Evolutionary conservation across 2,329 filamentous ascomycete genomes (phyloP).

Genomic region (Fusarium irregulare): DNA sequence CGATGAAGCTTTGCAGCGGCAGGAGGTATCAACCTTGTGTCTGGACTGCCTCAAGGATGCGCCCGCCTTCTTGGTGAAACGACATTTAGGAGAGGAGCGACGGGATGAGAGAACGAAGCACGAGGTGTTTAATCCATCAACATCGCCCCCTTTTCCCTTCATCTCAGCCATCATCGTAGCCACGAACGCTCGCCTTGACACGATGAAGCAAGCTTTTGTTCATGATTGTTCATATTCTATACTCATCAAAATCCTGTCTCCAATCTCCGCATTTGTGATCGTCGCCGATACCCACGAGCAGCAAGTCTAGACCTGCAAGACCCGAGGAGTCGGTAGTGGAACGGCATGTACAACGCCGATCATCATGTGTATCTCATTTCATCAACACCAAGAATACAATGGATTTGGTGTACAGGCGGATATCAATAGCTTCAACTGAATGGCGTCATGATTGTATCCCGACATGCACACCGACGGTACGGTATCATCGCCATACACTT

Average conservation of each 20-base stretch:
- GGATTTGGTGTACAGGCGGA: fast-evolving
- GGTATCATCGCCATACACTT: not conserved
- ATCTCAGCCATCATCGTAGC: not conserved
- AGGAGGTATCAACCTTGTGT: not conserved
- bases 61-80: not conserved
- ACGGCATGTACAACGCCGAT: not conserved
- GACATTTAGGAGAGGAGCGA: not conserved
- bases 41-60: not conserved
- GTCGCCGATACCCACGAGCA: not conserved
- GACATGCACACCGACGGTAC: no score
- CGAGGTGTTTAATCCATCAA: not conserved
- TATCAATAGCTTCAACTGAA: not conserved
- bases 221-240: not conserved
- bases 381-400: not conserved
- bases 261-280: not conserved
- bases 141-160: no score
- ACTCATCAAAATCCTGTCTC: no score
- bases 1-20: not conserved
- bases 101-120: not conserved
- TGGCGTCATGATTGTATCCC: no score
- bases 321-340: not conserved
- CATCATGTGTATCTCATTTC: not conserved
- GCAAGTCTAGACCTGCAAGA: not conserved
- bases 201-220: not conserved
- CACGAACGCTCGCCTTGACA: not conserved